Conservation (phyloP, 116 monocot genomes). For the Iris pallida region DNA sequence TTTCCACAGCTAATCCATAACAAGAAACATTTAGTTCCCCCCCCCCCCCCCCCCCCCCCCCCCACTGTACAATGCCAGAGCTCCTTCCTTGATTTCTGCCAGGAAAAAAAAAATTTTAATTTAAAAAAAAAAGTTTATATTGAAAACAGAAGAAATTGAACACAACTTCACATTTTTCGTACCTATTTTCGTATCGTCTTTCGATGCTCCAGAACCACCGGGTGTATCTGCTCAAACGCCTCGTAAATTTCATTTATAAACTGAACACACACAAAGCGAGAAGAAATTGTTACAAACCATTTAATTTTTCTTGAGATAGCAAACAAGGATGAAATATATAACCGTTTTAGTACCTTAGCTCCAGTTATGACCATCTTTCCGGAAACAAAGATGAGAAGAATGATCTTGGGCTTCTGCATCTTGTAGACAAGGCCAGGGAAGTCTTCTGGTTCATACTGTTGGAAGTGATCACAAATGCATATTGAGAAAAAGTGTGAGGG, state of each 20-base stretch:
- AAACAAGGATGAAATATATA: neutral
- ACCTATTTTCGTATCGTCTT: neutral
- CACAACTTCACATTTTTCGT: no score
- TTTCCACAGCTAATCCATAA: no score
- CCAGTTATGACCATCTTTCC: neutral
- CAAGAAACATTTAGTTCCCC: no score
- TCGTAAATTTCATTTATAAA: neutral
- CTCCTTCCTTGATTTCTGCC: no score
- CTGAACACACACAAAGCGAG: neutral
- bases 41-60: no score
- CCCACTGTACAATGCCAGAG: no score
- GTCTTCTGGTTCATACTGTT: neutral
- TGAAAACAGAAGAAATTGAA: no score
- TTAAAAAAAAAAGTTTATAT: no score
- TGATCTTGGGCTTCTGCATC: neutral
- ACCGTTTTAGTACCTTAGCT: neutral
- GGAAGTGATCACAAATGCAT: neutral
- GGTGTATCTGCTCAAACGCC: conserved; percentile 2
- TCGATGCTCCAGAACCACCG: neutral
- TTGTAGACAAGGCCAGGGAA: neutral
- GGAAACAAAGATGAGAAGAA: neutral
- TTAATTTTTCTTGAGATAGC: no score
- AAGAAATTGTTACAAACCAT: no score
- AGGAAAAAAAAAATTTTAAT: no score
- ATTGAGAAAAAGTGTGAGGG: neutral